Conservation (phyloP, 192 early-diverging fungal species). For the Coemansia sp. region DNA sequence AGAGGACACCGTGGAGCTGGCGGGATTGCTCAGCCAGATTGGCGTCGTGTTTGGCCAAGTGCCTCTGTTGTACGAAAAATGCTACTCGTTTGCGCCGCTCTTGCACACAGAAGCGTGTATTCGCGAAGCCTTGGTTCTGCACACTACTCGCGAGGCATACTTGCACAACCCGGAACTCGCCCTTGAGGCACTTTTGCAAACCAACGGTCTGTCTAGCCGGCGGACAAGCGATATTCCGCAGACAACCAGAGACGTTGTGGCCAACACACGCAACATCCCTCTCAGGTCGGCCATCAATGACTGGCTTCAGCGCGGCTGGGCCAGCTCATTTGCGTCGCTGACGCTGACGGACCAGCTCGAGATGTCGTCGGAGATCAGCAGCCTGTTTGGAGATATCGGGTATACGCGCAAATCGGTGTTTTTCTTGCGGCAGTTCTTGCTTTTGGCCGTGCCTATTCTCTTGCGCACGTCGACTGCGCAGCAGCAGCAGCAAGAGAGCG, state of each 20-base stretch:
- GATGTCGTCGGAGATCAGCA: slow-evolving; percentile 29
- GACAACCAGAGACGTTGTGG: slow-evolving; percentile 28
- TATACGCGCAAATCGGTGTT: slow-evolving; percentile 39
- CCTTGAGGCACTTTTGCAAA: slow-evolving; percentile 20
- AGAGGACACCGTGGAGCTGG: not conserved
- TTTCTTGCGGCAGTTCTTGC: slow-evolving; percentile 51
- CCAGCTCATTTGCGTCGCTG: slow-evolving; percentile 25
- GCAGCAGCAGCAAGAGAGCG: not conserved
- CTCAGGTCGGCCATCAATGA: slow-evolving; percentile 27
- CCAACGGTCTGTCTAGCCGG: not conserved
- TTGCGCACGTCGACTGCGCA: slow-evolving; percentile 35
- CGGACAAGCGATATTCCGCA: not conserved
- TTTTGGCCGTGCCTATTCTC: slow-evolving; percentile 39
- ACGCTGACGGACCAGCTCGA: slow-evolving; percentile 43
- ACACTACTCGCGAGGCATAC: slow-evolving; percentile 29
- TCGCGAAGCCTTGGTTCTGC: slow-evolving; percentile 45
- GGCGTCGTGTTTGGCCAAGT: slow-evolving; percentile 32
- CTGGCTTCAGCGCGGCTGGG: slow-evolving; percentile 47
- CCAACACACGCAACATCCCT: slow-evolving; percentile 14
- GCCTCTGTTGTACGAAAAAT: slow-evolving; percentile 43
- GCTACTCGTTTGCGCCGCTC: slow-evolving; percentile 46
- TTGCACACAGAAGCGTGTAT: slow-evolving; percentile 52
- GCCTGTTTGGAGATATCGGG: slow-evolving; percentile 29
- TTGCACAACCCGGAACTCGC: slow-evolving; percentile 26
- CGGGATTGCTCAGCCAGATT: slow-evolving; percentile 9